These are phyloP conservation scores for Talaromyces sp. DNA, from an alignment of 2,329 filamentous ascomycete genomes.

Conservation along the genomic window DNA sequence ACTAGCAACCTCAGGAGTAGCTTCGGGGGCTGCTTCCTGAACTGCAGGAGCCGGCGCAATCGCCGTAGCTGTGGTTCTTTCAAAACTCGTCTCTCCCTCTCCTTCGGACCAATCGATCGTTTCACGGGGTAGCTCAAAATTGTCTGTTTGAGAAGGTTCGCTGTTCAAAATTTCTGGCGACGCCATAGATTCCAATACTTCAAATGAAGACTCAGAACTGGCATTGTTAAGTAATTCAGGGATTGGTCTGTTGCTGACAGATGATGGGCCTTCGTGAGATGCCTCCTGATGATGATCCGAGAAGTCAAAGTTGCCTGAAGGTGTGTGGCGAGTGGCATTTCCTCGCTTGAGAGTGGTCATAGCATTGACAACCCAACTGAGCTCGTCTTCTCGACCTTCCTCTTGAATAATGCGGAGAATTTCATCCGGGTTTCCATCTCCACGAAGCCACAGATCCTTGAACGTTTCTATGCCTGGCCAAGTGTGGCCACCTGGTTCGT, in stretches of 20 bases:
- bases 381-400: slow-evolving; percentile 58
- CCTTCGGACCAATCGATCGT: slow-evolving; percentile 7
- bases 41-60: neutral
- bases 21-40: neutral
- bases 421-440: slow-evolving; percentile 58
- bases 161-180: neutral
- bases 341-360: slow-evolving; percentile 41
- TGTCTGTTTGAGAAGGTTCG: neutral
- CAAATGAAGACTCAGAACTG: neutral
- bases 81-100: slow-evolving; percentile 1
- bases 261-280: slow-evolving; percentile 8
- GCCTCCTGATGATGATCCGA: neutral
- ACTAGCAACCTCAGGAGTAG: neutral
- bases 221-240: neutral
- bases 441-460: slow-evolving; percentile 59
- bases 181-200: neutral
- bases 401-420: slow-evolving; percentile 62
- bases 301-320: neutral
- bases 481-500: slow-evolving; percentile 12
- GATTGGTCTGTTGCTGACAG: neutral
- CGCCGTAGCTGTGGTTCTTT: neutral
- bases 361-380: slow-evolving; percentile 60
- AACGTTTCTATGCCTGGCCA: slow-evolving; percentile 46
- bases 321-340: neutral
- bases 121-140: neutral